Evolutionary conservation across 1,284 basidiomycete species (phyloP).

Genomic region (Ceratobasidium sp.): DNA sequence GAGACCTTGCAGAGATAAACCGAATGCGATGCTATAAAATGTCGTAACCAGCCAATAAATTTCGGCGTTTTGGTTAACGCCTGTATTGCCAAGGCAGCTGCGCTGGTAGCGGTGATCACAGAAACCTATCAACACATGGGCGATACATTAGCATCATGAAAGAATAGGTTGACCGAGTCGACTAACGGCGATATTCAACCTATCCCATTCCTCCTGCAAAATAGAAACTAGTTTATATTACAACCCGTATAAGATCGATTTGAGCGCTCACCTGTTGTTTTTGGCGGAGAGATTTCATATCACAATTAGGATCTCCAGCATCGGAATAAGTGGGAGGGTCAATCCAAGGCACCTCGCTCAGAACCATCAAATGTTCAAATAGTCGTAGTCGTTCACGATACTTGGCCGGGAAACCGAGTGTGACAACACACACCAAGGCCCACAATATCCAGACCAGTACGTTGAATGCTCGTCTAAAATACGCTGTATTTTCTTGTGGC

Average conservation of each 20-base stretch:
- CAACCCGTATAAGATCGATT: neutral
- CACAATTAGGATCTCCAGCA: neutral
- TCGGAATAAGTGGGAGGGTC: neutral
- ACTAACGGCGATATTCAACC: constrained; percentile 19
- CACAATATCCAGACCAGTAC: neutral
- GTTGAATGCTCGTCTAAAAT: neutral
- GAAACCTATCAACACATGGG: neutral
- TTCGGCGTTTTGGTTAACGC: neutral
- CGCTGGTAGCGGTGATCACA: constrained; percentile 23
- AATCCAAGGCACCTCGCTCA: neutral
- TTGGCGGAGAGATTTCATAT: constrained; percentile 3
- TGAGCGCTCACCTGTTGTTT: constrained; percentile 15
- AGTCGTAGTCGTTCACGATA: constrained; percentile 17
- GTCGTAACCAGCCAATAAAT: constrained; percentile 23
- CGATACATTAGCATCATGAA: neutral
- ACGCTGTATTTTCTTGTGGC: neutral
- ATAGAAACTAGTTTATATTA: too few species aligned
- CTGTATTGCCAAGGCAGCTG: constrained; percentile 12
- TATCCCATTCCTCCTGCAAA: constrained; percentile 26
- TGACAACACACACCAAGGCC: neutral
- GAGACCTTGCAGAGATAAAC: constrained; percentile 16
- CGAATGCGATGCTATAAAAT: constrained; percentile 25
- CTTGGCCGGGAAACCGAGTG: constrained; percentile 22
- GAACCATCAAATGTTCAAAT: constrained; percentile 1
- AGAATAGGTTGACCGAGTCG: neutral